These are phyloP conservation scores for Dothistroma pini DNA, from an alignment of 2,329 filamentous ascomycete genomes.

Conservation along the genomic window DNA sequence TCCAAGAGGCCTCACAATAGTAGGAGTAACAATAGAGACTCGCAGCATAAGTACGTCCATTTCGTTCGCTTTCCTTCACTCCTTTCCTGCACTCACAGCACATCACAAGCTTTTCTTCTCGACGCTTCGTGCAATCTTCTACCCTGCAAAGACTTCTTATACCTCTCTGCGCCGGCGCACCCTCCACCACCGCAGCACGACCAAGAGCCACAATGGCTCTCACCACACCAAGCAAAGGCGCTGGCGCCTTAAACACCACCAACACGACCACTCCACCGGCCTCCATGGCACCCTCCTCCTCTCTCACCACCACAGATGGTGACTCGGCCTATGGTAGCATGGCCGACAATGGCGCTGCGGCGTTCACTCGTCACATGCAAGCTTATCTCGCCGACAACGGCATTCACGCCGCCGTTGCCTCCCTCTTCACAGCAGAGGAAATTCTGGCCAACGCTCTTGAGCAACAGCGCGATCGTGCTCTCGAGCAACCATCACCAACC, in stretches of 20 bases:
- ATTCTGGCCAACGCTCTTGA: not conserved
- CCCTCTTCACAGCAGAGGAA: slow-evolving; percentile 1
- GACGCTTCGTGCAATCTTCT: not conserved
- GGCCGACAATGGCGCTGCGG: not conserved
- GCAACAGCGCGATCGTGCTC: not conserved
- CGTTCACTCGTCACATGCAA: not conserved
- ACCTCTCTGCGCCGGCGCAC: not conserved
- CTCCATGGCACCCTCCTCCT: not conserved
- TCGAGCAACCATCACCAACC: not conserved
- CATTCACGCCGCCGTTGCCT: not conserved
- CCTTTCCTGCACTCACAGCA: not conserved
- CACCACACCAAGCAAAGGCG: not conserved
- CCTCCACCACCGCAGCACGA: not conserved
- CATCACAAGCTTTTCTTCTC: not conserved
- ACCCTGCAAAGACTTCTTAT: not conserved
- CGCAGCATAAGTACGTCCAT: not conserved
- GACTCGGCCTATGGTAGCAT: not conserved
- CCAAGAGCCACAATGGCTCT: not conserved
- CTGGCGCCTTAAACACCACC: not conserved
- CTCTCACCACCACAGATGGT: not conserved
- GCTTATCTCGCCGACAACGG: not conserved
- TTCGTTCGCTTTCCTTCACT: not conserved
- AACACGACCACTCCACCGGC: not conserved
- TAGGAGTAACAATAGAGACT: not conserved
- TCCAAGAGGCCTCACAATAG: not conserved